Evolutionary conservation across 768 basidiomycete genomes (phyloP), one percentile per base, ranked within the genome.

Genomic region (Termitomyces sp.): DNA sequence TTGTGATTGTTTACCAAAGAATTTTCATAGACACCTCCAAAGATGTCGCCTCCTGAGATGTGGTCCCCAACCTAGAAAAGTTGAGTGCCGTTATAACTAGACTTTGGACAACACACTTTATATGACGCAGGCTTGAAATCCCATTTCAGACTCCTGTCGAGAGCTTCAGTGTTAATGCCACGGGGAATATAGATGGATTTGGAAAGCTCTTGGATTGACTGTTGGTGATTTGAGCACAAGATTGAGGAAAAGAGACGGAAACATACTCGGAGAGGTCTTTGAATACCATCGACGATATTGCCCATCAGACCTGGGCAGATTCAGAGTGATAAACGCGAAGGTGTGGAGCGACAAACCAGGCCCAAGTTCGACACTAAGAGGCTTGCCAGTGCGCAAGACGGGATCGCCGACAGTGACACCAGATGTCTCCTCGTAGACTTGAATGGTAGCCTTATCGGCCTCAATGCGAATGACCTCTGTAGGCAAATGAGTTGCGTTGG

Each of bases 141-240:
- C 97, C 97, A 99, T 70, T 92, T 79, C 60, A 94, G 72, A 20
- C 79, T 79, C 50, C 97, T 86, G 70, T 94, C 92, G 27, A 99
- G 83, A 26, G 95, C 91, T 62, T 95, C 86, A 34, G 97, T 98
- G 74, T 98, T 98, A 74, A 99, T 98, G 56, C 97, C 97, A 66
- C 94, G 90, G 62, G 97, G 97, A 61, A 99, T 98, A 74, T 99
- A 99, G 67, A 99, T 99, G n/a, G 94, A 97, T 66, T 98, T 90
- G 46, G 97, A 98, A 42, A 92, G 81, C 68, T 97, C 92, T 84
- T 94, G 94, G 64, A 99, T 99, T 36, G 90, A 85, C 87, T 83
- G 68, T 39, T 58, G 44, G 52, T 55, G 55, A 63, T 50, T 55
- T 59, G 56, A 48, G 62, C 54, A 24, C 46, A 53, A 53, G 32